Base-by-base conservation (phyloP, 352 stramenopile genomes). In the Globisporangium sylvaticum region DNA sequence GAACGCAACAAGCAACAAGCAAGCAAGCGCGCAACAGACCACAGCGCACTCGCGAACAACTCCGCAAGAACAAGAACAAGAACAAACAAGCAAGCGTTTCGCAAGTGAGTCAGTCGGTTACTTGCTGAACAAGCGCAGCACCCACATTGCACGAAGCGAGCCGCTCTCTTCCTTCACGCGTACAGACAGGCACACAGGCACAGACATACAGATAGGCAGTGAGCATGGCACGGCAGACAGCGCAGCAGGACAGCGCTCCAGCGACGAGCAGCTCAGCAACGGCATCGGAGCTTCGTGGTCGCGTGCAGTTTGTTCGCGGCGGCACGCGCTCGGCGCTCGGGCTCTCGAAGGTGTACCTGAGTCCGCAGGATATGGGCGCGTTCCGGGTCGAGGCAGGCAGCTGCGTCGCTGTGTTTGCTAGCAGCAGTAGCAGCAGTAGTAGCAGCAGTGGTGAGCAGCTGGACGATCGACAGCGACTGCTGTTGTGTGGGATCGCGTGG, bases 341-440 rank as follows among this genome's bases (percentile, higher is more conserved):
- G 2, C 75, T 88, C 62, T 88, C 76, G 9, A 93, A 91, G 58
- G 74, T 93, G 24, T 91, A 91, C 61, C 61, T 93, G 24, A 88
- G 83, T 59, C 73, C 81, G 0, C 69, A 69, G 44, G 83, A 90
- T 66, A 88, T 93, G 78, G 32, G 63, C 1, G 37, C 66, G 0
- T 77, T 66, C 34, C 58, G 62, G 0, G 68, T 93, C 27, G 72
- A 78, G 42, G 76, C 83, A 0, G 84, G 84, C 25, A 57, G 62
- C 8, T 58, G 69, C 48, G 75, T 91, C 61, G 67, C 70, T 34
- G 65, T 91, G 15, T 62, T 70, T n/a, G 29, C 53, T 14, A 42
- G 27, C 4, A 32, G 24, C 12, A 42, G n/a, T 1, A 34, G 10
- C 20, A 37, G 27, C 37, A 24, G 37, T 24, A 65, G 14, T 6